These are phyloP conservation scores for Fraxinus angustifolia DNA, from an alignment of 305 asterid genomes.

Conservation along the genomic window DNA sequence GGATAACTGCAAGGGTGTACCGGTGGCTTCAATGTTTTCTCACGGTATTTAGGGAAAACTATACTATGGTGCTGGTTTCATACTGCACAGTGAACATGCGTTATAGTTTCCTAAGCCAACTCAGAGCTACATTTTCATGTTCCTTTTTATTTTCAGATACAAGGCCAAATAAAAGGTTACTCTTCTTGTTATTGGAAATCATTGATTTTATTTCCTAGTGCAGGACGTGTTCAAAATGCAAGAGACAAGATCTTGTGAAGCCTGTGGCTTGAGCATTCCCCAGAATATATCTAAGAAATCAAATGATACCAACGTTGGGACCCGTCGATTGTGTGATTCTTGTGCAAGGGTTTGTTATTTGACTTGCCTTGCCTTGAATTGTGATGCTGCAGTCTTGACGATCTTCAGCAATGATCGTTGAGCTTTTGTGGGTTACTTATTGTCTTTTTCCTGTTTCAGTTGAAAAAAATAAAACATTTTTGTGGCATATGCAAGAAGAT, in stretches of 20 bases:
- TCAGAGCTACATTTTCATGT: constrained; percentile 6
- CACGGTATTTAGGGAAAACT: constrained; percentile 6
- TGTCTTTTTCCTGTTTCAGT: constrained; percentile 45
- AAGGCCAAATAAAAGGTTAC: constrained; percentile 6
- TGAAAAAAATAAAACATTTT: constrained; percentile 77
- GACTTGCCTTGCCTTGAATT: constrained; percentile 14
- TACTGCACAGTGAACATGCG: background rate
- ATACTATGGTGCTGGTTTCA: constrained; percentile 2
- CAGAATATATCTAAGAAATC: constrained; percentile 51
- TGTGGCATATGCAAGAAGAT: constrained; percentile 98
- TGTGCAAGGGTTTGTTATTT: constrained; percentile 83
- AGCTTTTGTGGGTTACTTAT: constrained; percentile 18
- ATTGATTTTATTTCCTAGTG: constrained; percentile 17
- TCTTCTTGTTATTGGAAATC: constrained; percentile 18
- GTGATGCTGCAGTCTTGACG: background rate
- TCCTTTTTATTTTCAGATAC: constrained; percentile 1
- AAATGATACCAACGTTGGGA: constrained; percentile 40
- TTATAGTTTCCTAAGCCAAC: constrained; percentile 11
- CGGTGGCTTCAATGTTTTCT: constrained; percentile 13
- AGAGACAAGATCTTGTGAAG: constrained; percentile 67
- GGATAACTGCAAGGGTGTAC: background rate
- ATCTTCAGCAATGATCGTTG: constrained; percentile 22
- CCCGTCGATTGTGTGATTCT: constrained; percentile 75
- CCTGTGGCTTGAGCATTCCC: constrained; percentile 63
- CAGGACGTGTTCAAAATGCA: constrained; percentile 54